Evolutionary conservation across 2,329 filamentous ascomycete genomes (phyloP).

Genomic region (Claviceps sp.): DNA sequence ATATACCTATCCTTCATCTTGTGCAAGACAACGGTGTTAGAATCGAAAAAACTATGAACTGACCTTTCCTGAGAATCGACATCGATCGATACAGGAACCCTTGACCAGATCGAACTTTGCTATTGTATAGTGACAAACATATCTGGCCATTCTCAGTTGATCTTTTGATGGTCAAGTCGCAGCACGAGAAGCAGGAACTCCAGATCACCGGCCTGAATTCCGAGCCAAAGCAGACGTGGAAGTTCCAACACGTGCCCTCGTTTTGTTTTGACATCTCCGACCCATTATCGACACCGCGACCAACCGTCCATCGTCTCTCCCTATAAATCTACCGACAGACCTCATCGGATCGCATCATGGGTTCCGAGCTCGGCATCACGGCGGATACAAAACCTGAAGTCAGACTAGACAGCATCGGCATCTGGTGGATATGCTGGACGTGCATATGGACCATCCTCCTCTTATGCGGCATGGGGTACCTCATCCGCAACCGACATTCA

Average conservation of each 20-base stretch:
- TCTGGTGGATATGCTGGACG: slow-evolving; percentile 22
- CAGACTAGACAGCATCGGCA: slow-evolving; percentile 16
- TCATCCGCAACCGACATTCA: slow-evolving; percentile 21
- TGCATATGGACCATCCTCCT: slow-evolving; percentile 22
- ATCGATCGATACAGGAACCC: not conserved
- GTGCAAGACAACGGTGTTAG: not conserved
- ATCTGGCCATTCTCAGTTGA: not conserved
- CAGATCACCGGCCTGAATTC: not conserved
- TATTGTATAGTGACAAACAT: no score
- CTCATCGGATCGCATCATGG: slow-evolving; percentile 9
- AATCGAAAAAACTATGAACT: not conserved
- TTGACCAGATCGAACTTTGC: not conserved
- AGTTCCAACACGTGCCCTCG: not conserved
- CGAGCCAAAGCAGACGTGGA: not conserved
- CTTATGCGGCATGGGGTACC: slow-evolving; percentile 24
- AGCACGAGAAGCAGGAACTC: not conserved
- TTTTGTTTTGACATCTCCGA: not conserved
- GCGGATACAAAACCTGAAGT: slow-evolving; percentile 9
- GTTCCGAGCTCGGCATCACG: slow-evolving; percentile 13
- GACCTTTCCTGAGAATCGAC: not conserved
- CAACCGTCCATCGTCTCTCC: no score
- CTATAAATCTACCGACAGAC: no score
- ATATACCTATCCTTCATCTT: not conserved
- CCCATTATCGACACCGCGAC: not conserved
- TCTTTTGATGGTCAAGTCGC: not conserved